phyloP scores from a whole-genome alignment of 1,139 yeast genomes.

The Yamadazyma diddensiae region DNA sequence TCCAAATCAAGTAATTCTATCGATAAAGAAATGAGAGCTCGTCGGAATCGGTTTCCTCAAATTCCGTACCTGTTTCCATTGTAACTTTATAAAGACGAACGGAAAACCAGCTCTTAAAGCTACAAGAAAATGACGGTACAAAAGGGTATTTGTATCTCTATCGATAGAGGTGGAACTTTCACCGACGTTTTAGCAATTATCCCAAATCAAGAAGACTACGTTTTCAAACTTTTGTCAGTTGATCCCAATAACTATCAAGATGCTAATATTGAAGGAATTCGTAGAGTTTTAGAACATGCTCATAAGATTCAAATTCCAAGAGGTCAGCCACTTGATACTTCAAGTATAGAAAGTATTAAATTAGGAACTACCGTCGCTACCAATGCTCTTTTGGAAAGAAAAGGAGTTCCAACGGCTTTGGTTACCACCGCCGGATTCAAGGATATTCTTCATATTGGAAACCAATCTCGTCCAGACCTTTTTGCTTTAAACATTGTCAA shows the following conservation, averaged over 20 bases:
- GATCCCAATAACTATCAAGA: constrained; percentile 20
- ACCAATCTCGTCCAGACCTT: constrained; percentile 69
- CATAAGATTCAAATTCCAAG: constrained; percentile 14
- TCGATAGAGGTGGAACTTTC: constrained; percentile 22
- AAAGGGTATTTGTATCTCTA: constrained; percentile 14
- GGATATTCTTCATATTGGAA: constrained; percentile 64
- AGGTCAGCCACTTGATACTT: constrained; percentile 20
- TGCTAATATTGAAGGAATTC: constrained; percentile 21
- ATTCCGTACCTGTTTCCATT: too few species aligned
- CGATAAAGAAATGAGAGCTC: too few species aligned
- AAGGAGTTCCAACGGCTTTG: constrained; percentile 63
- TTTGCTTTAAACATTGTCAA: constrained; percentile 60
- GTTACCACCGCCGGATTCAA: constrained; percentile 62
- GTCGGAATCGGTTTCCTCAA: too few species aligned
- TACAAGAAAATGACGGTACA: too few species aligned
- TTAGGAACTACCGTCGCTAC: constrained; percentile 86
- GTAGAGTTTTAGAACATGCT: constrained; percentile 17
- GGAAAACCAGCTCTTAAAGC: too few species aligned
- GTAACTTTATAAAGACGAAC: too few species aligned
- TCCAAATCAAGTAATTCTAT: too few species aligned
- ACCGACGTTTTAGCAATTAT: constrained; percentile 17
- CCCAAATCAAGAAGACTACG: constrained; percentile 13
- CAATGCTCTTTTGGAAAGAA: constrained; percentile 65
- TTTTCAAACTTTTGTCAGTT: constrained; percentile 19
- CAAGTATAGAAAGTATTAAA: constrained; percentile 47